phyloP scores from a whole-genome alignment of 257 asterid genomes.

The Solanum tacnaense region DNA sequence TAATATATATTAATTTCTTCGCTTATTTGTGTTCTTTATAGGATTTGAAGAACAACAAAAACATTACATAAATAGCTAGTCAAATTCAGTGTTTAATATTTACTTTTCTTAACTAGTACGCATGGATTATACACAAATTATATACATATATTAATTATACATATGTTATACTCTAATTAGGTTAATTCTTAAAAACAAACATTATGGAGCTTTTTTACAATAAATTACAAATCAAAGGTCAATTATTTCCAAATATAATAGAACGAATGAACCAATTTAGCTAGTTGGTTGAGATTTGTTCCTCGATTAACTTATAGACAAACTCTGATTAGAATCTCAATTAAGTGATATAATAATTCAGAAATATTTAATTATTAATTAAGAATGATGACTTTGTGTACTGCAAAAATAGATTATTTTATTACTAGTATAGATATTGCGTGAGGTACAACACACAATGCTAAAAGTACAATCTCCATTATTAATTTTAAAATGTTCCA shows the following conservation, averaged over 20 bases:
- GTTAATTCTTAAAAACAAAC: background rate
- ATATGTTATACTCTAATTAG: background rate
- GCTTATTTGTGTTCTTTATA: too few species aligned
- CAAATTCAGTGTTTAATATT: background rate
- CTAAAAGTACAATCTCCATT: background rate
- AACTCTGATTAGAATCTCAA: background rate
- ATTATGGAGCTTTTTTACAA: background rate
- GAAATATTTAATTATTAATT: background rate
- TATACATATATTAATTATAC: too few species aligned
- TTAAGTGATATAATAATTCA: background rate
- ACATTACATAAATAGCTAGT: background rate
- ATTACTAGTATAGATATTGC: background rate
- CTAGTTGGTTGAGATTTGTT: background rate
- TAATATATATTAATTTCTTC: too few species aligned
- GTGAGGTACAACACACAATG: background rate
- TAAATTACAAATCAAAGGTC: background rate
- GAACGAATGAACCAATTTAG: background rate
- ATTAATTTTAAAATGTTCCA: background rate
- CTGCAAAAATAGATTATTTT: background rate
- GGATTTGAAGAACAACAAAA: background rate
- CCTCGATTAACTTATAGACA: background rate
- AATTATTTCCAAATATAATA: background rate
- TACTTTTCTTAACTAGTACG: background rate
- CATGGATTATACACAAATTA: background rate
- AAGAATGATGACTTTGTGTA: background rate